phyloP scores from a whole-genome alignment of 2,329 filamentous ascomycete species.

The Neurospora crassa region DNA sequence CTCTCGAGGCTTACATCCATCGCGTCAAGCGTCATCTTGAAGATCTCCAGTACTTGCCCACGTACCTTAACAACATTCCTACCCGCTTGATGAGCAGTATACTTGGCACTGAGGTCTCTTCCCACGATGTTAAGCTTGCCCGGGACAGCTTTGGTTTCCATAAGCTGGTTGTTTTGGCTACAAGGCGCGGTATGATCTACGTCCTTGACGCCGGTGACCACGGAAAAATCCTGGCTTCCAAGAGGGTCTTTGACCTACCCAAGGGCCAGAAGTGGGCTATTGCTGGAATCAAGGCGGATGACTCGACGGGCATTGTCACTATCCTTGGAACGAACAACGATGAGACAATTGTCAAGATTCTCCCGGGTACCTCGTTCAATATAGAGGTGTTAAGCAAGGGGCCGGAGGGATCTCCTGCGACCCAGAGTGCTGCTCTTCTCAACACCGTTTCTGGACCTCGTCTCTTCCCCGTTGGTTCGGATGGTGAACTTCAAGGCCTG shows the following conservation, averaged over 20 bases:
- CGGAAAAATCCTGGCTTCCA: slow-evolving; percentile 68
- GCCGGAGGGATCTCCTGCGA: slow-evolving; percentile 23
- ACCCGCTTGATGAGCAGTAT: slow-evolving; percentile 57
- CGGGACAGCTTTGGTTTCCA: slow-evolving; percentile 80
- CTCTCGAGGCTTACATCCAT: slow-evolving; percentile 75
- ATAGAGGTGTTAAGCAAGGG: slow-evolving; percentile 14
- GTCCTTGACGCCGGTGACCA: slow-evolving; percentile 68
- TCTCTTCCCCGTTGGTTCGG: slow-evolving; percentile 42
- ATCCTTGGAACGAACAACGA: slow-evolving; percentile 54
- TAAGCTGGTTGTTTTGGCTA: slow-evolving; percentile 74
- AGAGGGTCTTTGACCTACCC: slow-evolving; percentile 49
- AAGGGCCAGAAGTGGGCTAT: slow-evolving; percentile 52
- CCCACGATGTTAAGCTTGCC: slow-evolving; percentile 36
- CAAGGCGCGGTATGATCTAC: slow-evolving; percentile 67
- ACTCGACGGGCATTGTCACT: slow-evolving; percentile 44
- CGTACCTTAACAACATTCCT: slow-evolving; percentile 61
- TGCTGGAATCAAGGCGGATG: slow-evolving; percentile 55
- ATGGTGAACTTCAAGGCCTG: slow-evolving; percentile 39
- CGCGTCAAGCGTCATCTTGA: slow-evolving; percentile 71
- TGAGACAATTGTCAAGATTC: slow-evolving; percentile 45
- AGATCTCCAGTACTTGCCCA: slow-evolving; percentile 69
- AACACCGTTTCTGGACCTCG: slow-evolving; percentile 42
- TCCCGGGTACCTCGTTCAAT: background rate
- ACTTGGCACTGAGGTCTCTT: slow-evolving; percentile 42
- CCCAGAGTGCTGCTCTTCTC: slow-evolving; percentile 41